Conservation (phyloP, 495 filamentous ascomycete genomes). For the Lasiosphaeris hirsuta region DNA sequence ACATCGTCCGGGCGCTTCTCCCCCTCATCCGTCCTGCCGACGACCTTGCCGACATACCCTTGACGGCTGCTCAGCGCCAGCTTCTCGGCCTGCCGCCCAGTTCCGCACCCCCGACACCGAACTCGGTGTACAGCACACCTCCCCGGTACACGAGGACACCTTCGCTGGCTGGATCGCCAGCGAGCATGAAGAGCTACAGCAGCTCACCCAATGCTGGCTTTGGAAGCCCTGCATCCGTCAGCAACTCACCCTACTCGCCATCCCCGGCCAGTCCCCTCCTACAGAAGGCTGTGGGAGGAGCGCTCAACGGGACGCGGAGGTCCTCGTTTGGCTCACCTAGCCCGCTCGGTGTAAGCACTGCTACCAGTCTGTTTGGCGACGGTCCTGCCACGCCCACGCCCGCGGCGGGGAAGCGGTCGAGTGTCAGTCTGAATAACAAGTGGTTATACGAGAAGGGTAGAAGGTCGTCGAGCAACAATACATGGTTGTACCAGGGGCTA, state of each 20-base stretch:
- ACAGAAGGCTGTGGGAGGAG: slow-evolving; percentile 58
- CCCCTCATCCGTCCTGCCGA: slow-evolving; percentile 70
- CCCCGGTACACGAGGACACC: slow-evolving; percentile 81
- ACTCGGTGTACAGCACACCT: slow-evolving; percentile 70
- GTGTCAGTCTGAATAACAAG: slow-evolving; percentile 74
- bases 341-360: slow-evolving; percentile 44
- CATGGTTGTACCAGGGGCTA: slow-evolving; percentile 29
- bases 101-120: slow-evolving; percentile 56
- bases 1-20: slow-evolving; percentile 50
- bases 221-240: slow-evolving; percentile 33
- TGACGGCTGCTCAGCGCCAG: slow-evolving; percentile 83
- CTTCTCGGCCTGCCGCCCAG: slow-evolving; percentile 78
- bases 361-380: slow-evolving; percentile 44
- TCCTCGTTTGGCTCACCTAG: slow-evolving; percentile 62
- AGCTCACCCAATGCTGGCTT: slow-evolving; percentile 48
- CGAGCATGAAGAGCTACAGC: slow-evolving; percentile 50
- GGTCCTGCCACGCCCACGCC: slow-evolving; percentile 59
- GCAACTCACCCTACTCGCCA: slow-evolving; percentile 23
- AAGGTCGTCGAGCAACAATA: slow-evolving; percentile 34
- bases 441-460: slow-evolving; percentile 86
- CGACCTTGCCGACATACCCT: slow-evolving; percentile 80
- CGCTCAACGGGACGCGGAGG: slow-evolving; percentile 49
- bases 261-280: slow-evolving; percentile 58
- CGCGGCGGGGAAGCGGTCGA: slow-evolving; percentile 61
- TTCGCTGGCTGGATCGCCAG: slow-evolving; percentile 49